Evolutionary conservation across 169 alveolate species (phyloP).

Genomic region (Plasmodium gonderi): DNA sequence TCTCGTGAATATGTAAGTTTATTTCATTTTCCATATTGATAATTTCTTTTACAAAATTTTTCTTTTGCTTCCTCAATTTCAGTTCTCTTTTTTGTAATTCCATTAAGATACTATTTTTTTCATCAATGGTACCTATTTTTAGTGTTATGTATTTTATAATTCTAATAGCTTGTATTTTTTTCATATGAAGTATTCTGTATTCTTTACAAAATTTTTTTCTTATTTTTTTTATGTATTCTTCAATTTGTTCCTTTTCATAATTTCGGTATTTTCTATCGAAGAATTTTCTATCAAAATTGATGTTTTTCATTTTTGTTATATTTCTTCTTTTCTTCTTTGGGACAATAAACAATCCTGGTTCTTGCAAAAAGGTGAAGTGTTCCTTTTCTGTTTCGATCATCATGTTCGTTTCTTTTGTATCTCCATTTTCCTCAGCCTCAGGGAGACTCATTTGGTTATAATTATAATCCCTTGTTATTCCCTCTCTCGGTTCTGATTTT

Average conservation of each 20-base stretch:
- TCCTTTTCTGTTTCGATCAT: background rate
- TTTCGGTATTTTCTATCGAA: constrained; percentile 7
- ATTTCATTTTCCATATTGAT: constrained; percentile 43
- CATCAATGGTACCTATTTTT: constrained; percentile 19
- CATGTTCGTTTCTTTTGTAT: background rate
- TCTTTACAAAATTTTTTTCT: constrained; percentile 10
- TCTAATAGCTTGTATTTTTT: constrained; percentile 46
- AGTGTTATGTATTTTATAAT: constrained; percentile 27
- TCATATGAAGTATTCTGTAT: background rate
- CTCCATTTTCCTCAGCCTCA: too few species aligned
- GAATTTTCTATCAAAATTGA: background rate
- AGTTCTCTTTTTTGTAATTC: constrained; percentile 17
- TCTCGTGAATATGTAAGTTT: constrained; percentile 10
- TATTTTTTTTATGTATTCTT: background rate
- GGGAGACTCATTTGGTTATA: too few species aligned
- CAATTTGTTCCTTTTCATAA: constrained; percentile 11
- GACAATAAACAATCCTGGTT: background rate
- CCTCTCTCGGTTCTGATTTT: too few species aligned
- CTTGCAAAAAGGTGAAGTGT: background rate
- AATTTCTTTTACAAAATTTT: constrained; percentile 25
- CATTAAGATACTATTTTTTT: constrained; percentile 21
- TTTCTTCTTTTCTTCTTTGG: background rate
- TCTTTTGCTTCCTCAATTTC: constrained; percentile 50
- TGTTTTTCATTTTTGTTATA: background rate
- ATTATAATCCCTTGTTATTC: too few species aligned